Evolutionary conservation across 768 basidiomycete species (phyloP).

Genomic region (Leccinum truebloodii): DNA sequence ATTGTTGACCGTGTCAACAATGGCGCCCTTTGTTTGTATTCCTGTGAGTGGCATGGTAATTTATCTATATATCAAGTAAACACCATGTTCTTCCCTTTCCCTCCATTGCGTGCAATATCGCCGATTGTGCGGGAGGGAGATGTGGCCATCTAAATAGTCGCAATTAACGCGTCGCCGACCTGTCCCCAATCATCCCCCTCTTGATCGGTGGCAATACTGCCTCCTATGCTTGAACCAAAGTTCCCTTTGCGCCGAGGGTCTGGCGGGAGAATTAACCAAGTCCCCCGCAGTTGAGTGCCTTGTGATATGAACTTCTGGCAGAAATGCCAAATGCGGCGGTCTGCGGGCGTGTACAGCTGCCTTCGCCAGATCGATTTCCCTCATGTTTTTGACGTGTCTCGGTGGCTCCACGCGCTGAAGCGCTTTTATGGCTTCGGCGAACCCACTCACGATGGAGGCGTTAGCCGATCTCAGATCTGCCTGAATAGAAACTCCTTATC

Average conservation of each 20-base stretch:
- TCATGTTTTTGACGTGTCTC: conserved; percentile 32
- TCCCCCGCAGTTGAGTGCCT: not conserved
- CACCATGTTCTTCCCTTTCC: conserved; percentile 8
- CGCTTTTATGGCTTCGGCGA: conserved; percentile 20
- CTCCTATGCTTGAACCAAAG: conserved; percentile 12
- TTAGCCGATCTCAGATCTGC: conserved; percentile 28
- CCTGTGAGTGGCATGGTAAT: conserved; percentile 11
- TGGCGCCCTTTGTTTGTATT: conserved; percentile 4
- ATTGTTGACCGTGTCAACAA: conserved; percentile 15
- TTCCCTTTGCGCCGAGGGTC: conserved; percentile 14
- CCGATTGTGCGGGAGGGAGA: conserved; percentile 21
- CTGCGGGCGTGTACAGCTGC: conserved; percentile 11
- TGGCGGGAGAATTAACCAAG: conserved; percentile 8
- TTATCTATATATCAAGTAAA: conserved; percentile 14
- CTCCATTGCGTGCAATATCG: conserved; percentile 19
- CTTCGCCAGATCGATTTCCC: conserved; percentile 16
- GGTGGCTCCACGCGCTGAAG: conserved; percentile 14
- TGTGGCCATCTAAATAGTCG: conserved; percentile 12
- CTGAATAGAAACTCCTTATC: conserved; percentile 26
- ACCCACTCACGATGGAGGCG: conserved; percentile 20
- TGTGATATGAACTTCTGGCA: conserved; percentile 1
- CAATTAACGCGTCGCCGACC: conserved; percentile 26
- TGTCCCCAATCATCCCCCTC: conserved; percentile 27
- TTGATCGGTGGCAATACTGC: conserved; percentile 28
- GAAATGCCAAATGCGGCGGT: conserved; percentile 16